A percentile compares a stretch with the other conserved stretches of the same genome.
Evolutionary conservation across 2,329 filamentous ascomycete species (phyloP).

Genomic region (Fusarium tricinctum): DNA sequence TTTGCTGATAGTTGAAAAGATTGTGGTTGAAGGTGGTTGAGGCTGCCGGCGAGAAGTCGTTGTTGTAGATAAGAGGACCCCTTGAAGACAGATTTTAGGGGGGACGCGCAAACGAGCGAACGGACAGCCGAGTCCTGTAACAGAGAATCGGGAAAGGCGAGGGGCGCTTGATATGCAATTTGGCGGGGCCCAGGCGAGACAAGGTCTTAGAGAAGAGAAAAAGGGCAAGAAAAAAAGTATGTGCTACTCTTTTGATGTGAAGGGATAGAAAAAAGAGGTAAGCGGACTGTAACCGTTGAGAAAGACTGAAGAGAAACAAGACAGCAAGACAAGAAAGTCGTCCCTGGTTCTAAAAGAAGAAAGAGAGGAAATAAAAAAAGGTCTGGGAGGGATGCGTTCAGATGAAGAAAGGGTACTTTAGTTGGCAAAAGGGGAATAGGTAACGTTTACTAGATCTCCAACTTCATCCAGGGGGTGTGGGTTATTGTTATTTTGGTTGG

Average conservation of each 20-base stretch:
- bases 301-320: constrained; percentile 45
- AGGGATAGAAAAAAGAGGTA: constrained; percentile 32
- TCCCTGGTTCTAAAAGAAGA: constrained; percentile 38
- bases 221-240: constrained; percentile 35
- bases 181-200: constrained; percentile 50
- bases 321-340: constrained; percentile 37
- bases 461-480: constrained; percentile 38
- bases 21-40: constrained; percentile 28
- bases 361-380: constrained; percentile 27
- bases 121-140: constrained; percentile 55
- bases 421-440: constrained; percentile 42
- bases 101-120: constrained; percentile 58
- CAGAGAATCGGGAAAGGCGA: constrained; percentile 48
- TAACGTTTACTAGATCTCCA: constrained; percentile 31
- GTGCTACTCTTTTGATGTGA: constrained; percentile 24
- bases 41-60: constrained; percentile 38
- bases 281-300: constrained; percentile 15
- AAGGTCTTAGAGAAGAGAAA: constrained; percentile 53
- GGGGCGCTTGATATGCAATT: constrained; percentile 55
- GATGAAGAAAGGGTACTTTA: constrained; percentile 36
- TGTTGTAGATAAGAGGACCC: constrained; percentile 46
- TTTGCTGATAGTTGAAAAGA: constrained; percentile 51
- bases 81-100: constrained; percentile 53
- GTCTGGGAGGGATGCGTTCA: constrained; percentile 26
- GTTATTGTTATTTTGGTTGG: constrained; percentile 28